Evolutionary conservation across 2,329 filamentous ascomycete genomes (phyloP).

Genomic region (Trichophyton benhamiae): DNA sequence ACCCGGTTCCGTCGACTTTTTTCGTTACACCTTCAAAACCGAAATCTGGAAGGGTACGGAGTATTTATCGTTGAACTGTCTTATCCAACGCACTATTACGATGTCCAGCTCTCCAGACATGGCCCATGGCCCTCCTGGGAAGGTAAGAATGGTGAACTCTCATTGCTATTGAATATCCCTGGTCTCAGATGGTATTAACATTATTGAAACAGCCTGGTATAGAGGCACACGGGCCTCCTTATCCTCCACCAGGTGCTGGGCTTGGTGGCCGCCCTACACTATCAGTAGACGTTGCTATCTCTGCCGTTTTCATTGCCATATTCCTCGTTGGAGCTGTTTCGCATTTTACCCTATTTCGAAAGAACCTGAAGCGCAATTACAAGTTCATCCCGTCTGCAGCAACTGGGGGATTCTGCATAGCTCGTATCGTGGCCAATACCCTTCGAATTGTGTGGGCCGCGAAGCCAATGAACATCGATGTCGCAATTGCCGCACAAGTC

Average conservation of each 20-base stretch:
- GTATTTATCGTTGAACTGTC: neutral
- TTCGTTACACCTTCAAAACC: neutral
- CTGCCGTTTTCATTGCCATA: conserved; percentile 46
- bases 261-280: conserved; percentile 41
- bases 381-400: conserved; percentile 39
- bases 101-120: neutral
- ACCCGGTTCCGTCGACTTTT: neutral
- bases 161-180: neutral
- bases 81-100: neutral
- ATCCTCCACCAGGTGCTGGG: conserved; percentile 21
- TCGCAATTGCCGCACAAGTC: conserved; percentile 50
- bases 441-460: conserved; percentile 46
- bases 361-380: conserved; percentile 32
- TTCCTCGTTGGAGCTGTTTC: conserved; percentile 32
- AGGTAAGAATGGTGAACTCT: neutral
- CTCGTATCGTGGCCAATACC: conserved; percentile 36
- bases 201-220: neutral
- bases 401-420: conserved; percentile 40
- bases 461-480: conserved; percentile 29
- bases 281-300: conserved; percentile 52
- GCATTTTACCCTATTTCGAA: conserved; percentile 36
- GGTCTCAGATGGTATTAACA: neutral
- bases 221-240: conserved; percentile 17
- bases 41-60: neutral
- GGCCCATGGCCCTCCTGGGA: neutral